Percentiles rank a stretch among this genome's conserved stretches.
phyloP scores from a whole-genome alignment of 2,329 filamentous ascomycete species.

The Orbilia brochopaga region DNA sequence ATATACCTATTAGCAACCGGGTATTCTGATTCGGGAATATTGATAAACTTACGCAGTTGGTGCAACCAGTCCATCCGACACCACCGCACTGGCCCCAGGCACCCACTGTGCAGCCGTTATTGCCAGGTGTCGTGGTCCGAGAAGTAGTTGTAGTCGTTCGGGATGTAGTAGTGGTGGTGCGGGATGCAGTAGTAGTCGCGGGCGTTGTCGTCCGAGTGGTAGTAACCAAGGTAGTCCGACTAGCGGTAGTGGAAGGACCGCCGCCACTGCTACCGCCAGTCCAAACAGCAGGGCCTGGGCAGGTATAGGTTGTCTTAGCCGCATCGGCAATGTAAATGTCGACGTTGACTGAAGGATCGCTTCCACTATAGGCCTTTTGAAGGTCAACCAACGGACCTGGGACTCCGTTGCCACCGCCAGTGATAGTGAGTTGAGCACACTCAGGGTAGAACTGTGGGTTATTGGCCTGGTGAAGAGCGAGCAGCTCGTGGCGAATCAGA shows the following conservation, averaged over 20 bases:
- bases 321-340: slow-evolving; percentile 61
- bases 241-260: background rate
- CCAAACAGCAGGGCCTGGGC: slow-evolving; percentile 63
- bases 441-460: slow-evolving; percentile 65
- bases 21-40: background rate
- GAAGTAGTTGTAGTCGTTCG: slow-evolving; percentile 19
- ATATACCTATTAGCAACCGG: background rate
- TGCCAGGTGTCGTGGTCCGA: slow-evolving; percentile 10
- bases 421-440: slow-evolving; percentile 64
- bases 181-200: slow-evolving; percentile 8
- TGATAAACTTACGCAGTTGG: slow-evolving; percentile 33
- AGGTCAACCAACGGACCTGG: slow-evolving; percentile 61
- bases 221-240: background rate
- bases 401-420: slow-evolving; percentile 61
- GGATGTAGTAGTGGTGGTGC: slow-evolving; percentile 16
- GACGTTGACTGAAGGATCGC: slow-evolving; percentile 55
- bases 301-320: slow-evolving; percentile 60
- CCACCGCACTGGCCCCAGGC: slow-evolving; percentile 44
- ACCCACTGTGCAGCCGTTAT: slow-evolving; percentile 12
- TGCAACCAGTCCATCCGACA: slow-evolving; percentile 36
- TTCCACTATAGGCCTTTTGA: slow-evolving; percentile 54
- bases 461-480: slow-evolving; percentile 65
- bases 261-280: slow-evolving; percentile 55
- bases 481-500: slow-evolving; percentile 65
- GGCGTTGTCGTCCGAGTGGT: slow-evolving; percentile 1